phyloP scores from a whole-genome alignment of 2,329 filamentous ascomycete species.

The Calonectria crousiana region DNA sequence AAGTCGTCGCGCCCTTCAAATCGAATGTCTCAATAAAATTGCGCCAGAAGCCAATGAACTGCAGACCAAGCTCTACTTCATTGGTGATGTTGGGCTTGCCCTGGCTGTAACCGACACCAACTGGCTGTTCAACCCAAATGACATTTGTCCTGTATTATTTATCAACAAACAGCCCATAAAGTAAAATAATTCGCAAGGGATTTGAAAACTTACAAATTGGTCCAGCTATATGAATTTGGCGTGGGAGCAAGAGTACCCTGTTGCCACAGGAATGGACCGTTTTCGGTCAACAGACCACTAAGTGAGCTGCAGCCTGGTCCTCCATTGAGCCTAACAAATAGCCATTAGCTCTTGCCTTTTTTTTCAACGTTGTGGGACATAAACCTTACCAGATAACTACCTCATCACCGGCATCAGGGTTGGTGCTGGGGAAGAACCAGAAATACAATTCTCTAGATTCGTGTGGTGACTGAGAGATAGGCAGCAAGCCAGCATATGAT shows the following conservation, averaged over 20 bases:
- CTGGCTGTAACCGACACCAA: slow-evolving; percentile 76
- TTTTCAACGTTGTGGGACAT: not conserved
- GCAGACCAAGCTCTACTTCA: slow-evolving; percentile 75
- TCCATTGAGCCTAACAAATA: slow-evolving; percentile 69
- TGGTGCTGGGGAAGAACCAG: slow-evolving; percentile 74
- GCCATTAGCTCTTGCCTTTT: slow-evolving; percentile 42
- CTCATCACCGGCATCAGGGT: slow-evolving; percentile 64
- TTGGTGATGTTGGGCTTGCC: slow-evolving; percentile 73
- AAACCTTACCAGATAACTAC: slow-evolving; percentile 67
- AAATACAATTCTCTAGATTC: slow-evolving; percentile 70
- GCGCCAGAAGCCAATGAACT: slow-evolving; percentile 84
- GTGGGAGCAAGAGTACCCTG: slow-evolving; percentile 75
- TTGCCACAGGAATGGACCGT: slow-evolving; percentile 80
- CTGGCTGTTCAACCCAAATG: slow-evolving; percentile 79
- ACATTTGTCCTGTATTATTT: slow-evolving; percentile 70
- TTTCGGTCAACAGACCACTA: slow-evolving; percentile 74
- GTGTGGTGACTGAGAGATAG: slow-evolving; percentile 63
- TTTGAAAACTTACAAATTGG: slow-evolving; percentile 62
- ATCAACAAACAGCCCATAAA: not conserved
- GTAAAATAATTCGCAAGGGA: not conserved
- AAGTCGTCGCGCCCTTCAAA: slow-evolving; percentile 77
- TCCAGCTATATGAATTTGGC: slow-evolving; percentile 79
- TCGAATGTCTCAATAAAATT: slow-evolving; percentile 80
- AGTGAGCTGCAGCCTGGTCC: slow-evolving; percentile 43
- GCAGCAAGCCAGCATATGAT: slow-evolving; percentile 72